A percentile compares a stretch with the other conserved stretches of the same genome.
These are phyloP conservation scores for Aspergillus kassunensis DNA, from an alignment of 495 filamentous ascomycete species.

Conservation along the genomic window DNA sequence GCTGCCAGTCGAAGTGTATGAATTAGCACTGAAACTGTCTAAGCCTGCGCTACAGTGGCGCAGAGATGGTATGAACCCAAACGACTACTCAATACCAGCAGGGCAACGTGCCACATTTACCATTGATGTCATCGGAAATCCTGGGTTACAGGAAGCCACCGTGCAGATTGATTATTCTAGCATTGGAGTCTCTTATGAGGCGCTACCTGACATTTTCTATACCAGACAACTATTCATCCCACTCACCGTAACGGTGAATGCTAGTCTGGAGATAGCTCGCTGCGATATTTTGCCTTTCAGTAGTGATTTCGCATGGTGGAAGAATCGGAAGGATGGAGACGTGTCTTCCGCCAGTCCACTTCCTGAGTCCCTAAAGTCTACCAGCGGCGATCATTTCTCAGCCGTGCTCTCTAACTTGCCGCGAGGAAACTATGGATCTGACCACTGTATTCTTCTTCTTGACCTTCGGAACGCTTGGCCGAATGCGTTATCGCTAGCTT, in stretches of 20 bases:
- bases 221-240: conserved; percentile 80
- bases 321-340: conserved; percentile 23
- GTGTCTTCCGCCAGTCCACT: background rate
- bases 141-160: conserved; percentile 73
- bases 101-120: conserved; percentile 69
- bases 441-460: conserved; percentile 75
- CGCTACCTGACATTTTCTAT: conserved; percentile 71
- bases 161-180: conserved; percentile 81
- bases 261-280: conserved; percentile 73
- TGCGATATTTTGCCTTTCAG: conserved; percentile 75
- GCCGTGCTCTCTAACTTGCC: conserved; percentile 40
- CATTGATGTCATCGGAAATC: conserved; percentile 79
- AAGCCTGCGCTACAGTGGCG: conserved; percentile 69
- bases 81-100: conserved; percentile 57
- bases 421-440: conserved; percentile 41
- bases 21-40: conserved; percentile 73
- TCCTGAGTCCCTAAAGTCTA: conserved; percentile 15
- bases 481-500: conserved; percentile 56
- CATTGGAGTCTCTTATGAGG: conserved; percentile 58
- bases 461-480: conserved; percentile 90
- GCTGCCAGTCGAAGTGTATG: conserved; percentile 72
- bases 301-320: conserved; percentile 52
- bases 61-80: conserved; percentile 44
- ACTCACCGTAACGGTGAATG: conserved; percentile 85
- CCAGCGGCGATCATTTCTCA: conserved; percentile 33